Evolutionary conservation across 2,329 filamentous ascomycete species (phyloP).

Genomic region (Alternaria sp.): DNA sequence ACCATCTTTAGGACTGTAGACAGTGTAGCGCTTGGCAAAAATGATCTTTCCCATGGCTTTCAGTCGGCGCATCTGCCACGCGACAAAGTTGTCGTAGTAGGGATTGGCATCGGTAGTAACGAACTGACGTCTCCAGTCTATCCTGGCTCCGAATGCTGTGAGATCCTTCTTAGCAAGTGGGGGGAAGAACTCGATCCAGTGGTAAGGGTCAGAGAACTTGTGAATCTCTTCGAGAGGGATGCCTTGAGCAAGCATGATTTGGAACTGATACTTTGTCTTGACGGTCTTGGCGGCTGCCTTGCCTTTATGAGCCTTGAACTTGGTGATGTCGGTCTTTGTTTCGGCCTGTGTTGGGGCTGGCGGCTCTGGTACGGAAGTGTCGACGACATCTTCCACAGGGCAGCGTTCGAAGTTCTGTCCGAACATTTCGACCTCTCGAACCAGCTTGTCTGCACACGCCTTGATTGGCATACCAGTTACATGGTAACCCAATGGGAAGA

Average conservation of each 20-base stretch:
- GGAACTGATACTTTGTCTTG: conserved; percentile 95
- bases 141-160: conserved; percentile 81
- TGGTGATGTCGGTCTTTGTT: conserved; percentile 82
- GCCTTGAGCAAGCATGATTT: conserved; percentile 91
- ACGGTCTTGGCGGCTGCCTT: conserved; percentile 90
- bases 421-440: conserved; percentile 87
- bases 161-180: conserved; percentile 81
- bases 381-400: conserved; percentile 49
- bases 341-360: conserved; percentile 69
- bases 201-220: conserved; percentile 85
- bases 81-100: conserved; percentile 93
- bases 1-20: conserved; percentile 86
- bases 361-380: conserved; percentile 59
- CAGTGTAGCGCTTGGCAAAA: conserved; percentile 90
- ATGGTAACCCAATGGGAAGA: conserved; percentile 95
- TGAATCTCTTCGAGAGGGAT: conserved; percentile 90
- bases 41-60: conserved; percentile 91
- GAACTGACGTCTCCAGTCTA: conserved; percentile 93
- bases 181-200: conserved; percentile 94
- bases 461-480: conserved; percentile 96
- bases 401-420: conserved; percentile 85
- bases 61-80: conserved; percentile 96
- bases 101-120: conserved; percentile 97
- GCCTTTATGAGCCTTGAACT: conserved; percentile 79
- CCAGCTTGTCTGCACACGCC: conserved; percentile 93